These are phyloP conservation scores for Stentor coeruleus DNA, from an alignment of 73 alveolate genomes.

Conservation along the genomic window DNA sequence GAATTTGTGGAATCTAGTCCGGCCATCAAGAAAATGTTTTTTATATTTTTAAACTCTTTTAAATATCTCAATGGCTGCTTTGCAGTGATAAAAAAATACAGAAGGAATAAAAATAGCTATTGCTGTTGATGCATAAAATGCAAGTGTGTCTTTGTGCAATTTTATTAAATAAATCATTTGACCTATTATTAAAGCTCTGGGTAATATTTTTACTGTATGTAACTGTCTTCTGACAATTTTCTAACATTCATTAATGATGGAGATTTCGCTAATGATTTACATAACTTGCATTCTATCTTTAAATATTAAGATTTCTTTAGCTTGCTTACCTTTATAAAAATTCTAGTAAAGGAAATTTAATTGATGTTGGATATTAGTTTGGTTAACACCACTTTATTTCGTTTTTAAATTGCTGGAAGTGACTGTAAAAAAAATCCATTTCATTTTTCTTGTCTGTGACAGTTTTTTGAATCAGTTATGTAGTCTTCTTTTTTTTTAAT, in stretches of 20 bases:
- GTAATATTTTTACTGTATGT: background rate
- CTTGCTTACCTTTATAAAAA: constrained; percentile 39
- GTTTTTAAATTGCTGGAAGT: background rate
- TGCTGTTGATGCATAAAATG: background rate
- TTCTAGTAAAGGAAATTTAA: constrained; percentile 25
- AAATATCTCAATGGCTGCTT: background rate
- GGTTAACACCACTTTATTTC: background rate
- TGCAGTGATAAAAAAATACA: background rate
- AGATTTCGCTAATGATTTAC: background rate
- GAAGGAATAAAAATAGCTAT: background rate
- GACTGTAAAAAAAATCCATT: background rate
- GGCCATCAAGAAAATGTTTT: background rate
- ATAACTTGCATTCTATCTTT: constrained; percentile 51
- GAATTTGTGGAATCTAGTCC: background rate
- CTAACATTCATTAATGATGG: background rate
- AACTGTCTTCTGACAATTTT: no score
- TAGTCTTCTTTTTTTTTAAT: no score
- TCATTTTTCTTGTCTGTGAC: background rate
- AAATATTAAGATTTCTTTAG: constrained; percentile 37
- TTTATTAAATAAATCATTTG: background rate
- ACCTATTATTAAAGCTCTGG: background rate
- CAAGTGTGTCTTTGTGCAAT: background rate
- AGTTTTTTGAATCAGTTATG: background rate
- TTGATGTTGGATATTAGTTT: background rate
- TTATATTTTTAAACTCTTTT: background rate